Percentiles rank a stretch among this genome's conserved stretches.
phyloP scores from a whole-genome alignment of 116 monocot genomes.

The Posidonia oceanica region DNA sequence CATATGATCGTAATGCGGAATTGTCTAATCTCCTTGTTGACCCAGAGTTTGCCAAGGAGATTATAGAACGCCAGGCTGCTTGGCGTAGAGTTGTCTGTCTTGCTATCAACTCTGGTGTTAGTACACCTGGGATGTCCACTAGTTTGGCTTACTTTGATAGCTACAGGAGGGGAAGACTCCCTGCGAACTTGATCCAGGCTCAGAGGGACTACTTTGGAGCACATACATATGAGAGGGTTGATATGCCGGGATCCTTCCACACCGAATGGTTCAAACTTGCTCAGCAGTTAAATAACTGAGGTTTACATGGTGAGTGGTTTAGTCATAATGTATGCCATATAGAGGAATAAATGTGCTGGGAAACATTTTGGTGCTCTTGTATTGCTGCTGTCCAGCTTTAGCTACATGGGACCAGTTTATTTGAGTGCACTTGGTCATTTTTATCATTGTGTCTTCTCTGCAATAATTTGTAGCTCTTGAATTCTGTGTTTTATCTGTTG shows the following conservation, averaged over 20 bases:
- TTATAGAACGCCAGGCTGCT: constrained; percentile 30
- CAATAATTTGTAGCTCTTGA: no score
- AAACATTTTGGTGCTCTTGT: background rate
- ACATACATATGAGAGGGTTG: constrained; percentile 37
- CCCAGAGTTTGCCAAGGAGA: constrained; percentile 38
- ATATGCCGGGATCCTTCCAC: constrained; percentile 37
- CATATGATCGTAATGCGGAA: constrained; percentile 31
- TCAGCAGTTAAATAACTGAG: constrained; percentile 10
- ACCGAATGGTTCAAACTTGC: constrained; percentile 45
- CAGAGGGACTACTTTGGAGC: constrained; percentile 50
- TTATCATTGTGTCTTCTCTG: no score
- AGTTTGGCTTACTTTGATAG: constrained; percentile 35
- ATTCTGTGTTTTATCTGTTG: no score
- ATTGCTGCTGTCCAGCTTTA: background rate
- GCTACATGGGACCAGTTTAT: no score
- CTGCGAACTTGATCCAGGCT: constrained; percentile 42
- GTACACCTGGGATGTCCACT: constrained; percentile 29
- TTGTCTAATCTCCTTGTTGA: constrained; percentile 30
- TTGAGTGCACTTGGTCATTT: no score
- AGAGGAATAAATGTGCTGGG: background rate
- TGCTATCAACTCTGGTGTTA: constrained; percentile 30
- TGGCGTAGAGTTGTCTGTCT: constrained; percentile 31
- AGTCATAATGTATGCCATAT: background rate
- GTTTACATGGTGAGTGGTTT: background rate
- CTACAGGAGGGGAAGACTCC: constrained; percentile 35